These are phyloP conservation scores for Coprinellus micaceus DNA, from an alignment of 768 basidiomycete genomes.

Conservation along the genomic window DNA sequence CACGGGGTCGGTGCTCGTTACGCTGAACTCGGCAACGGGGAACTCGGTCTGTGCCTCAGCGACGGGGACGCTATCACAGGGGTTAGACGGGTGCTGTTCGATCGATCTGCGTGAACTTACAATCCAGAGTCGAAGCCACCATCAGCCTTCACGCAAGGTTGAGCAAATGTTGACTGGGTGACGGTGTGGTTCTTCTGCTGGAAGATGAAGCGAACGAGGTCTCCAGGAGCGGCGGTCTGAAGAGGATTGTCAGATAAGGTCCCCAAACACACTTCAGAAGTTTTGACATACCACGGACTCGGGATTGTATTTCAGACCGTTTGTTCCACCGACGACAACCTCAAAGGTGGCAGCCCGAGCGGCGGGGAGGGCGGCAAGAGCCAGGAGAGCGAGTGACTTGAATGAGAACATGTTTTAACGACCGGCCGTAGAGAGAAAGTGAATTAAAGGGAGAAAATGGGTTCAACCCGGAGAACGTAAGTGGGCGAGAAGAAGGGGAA, in stretches of 20 bases:
- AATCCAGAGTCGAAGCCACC: slow-evolving; percentile 59
- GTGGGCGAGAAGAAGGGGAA: slow-evolving; percentile 10
- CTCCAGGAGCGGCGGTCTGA: slow-evolving; percentile 45
- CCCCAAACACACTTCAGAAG: neutral
- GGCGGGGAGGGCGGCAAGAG: slow-evolving; percentile 24
- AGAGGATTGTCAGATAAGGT: neutral
- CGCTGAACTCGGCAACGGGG: slow-evolving; percentile 39
- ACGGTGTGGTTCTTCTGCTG: slow-evolving; percentile 56
- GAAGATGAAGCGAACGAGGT: slow-evolving; percentile 49
- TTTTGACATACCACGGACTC: slow-evolving; percentile 32
- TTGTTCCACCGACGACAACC: slow-evolving; percentile 48
- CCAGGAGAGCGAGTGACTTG: slow-evolving; percentile 13
- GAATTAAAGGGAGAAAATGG: neutral
- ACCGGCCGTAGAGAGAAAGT: slow-evolving; percentile 6
- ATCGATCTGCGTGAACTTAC: slow-evolving; percentile 30
- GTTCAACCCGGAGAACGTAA: slow-evolving; percentile 10
- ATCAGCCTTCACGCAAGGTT: slow-evolving; percentile 39
- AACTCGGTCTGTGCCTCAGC: slow-evolving; percentile 39
- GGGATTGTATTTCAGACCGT: slow-evolving; percentile 38
- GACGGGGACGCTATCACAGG: slow-evolving; percentile 41
- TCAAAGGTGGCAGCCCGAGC: slow-evolving; percentile 33
- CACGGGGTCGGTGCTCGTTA: slow-evolving; percentile 20
- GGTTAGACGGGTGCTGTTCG: neutral
- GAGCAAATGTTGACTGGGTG: slow-evolving; percentile 51
- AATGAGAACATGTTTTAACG: slow-evolving; percentile 9